These are phyloP conservation scores for Pelagophyceae sp. DNA, from an alignment of 352 stramenopile genomes.

Conservation along the genomic window DNA sequence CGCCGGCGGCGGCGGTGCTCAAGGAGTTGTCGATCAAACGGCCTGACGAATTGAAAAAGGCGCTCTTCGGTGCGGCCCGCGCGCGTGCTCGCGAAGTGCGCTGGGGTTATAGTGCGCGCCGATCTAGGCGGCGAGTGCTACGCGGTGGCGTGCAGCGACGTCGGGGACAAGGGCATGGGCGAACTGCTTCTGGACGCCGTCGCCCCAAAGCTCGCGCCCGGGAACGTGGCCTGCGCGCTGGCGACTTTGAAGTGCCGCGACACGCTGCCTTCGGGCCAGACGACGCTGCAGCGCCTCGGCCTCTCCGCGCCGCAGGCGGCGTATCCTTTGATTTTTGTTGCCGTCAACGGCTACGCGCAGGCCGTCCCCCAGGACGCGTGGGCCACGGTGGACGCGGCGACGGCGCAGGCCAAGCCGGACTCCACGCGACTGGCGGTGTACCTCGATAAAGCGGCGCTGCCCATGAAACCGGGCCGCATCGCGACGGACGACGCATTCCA, in stretches of 20 bases:
- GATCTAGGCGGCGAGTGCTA: conserved; percentile 9
- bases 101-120: too few relatives aligned
- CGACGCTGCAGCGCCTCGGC: not conserved
- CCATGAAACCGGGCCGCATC: not conserved
- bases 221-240: not conserved
- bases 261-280: not conserved
- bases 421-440: not conserved
- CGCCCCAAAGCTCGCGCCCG: not conserved
- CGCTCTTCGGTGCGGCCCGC: too few relatives aligned
- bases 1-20: not conserved
- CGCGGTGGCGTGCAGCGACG: not conserved
- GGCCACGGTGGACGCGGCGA: not conserved
- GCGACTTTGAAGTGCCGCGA: not conserved
- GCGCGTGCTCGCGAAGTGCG: too few relatives aligned
- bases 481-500: not conserved
- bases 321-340: not conserved
- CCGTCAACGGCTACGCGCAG: not conserved
- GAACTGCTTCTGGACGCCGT: not conserved
- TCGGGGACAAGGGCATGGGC: not conserved
- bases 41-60: not conserved
- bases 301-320: not conserved
- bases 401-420: not conserved
- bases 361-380: not conserved
- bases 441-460: not conserved
- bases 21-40: not conserved